Conservation (phyloP, 768 basidiomycete genomes). For the Mycena belliarum region DNA sequence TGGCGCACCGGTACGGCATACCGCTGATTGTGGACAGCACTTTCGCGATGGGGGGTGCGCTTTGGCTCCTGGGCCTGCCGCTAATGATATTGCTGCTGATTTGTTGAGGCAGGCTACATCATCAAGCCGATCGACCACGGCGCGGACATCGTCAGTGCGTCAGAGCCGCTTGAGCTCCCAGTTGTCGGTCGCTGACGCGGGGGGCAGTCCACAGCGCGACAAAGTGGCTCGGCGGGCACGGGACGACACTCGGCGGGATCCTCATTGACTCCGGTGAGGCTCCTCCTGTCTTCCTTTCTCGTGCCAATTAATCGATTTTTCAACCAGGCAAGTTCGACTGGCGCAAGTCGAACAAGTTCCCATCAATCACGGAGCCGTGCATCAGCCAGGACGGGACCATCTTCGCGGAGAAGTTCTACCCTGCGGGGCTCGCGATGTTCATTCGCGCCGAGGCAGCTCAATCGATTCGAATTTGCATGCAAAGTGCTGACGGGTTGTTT, state of each 20-base stretch:
- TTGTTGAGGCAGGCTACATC: constrained; percentile 34
- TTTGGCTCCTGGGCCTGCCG: not conserved
- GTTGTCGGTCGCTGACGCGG: not conserved
- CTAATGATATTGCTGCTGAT: too few species aligned
- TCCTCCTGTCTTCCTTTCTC: not conserved
- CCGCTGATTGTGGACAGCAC: constrained; percentile 60
- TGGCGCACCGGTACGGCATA: constrained; percentile 50
- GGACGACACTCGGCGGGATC: constrained; percentile 55
- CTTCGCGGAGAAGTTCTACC: constrained; percentile 9
- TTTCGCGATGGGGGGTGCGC: constrained; percentile 45
- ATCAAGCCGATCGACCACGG: constrained; percentile 53
- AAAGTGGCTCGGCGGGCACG: constrained; percentile 60
- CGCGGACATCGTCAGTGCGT: constrained; percentile 39
- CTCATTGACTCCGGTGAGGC: constrained; percentile 40
- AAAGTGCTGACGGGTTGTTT: not conserved
- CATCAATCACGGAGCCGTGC: constrained; percentile 48
- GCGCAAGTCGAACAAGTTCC: constrained; percentile 44
- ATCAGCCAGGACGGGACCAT: constrained; percentile 2
- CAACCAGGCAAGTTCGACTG: constrained; percentile 51
- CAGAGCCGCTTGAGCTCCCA: too few species aligned
- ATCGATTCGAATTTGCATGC: too few species aligned
- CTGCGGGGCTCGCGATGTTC: constrained; percentile 5
- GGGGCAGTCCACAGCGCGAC: constrained; percentile 51
- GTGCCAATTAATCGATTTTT: not conserved
- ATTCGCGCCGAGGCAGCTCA: constrained; percentile 5